phyloP scores from a whole-genome alignment of 2,329 filamentous ascomycete species.

The Xylariaceae sp. region DNA sequence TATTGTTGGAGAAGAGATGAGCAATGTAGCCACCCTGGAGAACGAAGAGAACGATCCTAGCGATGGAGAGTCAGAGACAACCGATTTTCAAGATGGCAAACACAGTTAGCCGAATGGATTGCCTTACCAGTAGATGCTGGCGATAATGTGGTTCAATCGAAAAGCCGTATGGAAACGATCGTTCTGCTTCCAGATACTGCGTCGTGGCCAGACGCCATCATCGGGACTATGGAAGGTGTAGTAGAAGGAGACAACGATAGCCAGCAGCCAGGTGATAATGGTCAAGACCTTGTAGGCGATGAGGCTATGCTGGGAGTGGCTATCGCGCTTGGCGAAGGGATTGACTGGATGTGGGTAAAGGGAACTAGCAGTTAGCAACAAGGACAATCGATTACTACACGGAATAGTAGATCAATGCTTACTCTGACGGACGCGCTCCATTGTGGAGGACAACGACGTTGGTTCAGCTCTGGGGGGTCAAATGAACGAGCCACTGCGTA shows the following conservation, averaged over 20 bases:
- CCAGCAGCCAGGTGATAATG: slow-evolving; percentile 68
- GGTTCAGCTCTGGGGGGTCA: not conserved
- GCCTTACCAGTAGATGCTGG: slow-evolving; percentile 70
- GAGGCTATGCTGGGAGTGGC: slow-evolving; percentile 58
- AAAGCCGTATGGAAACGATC: slow-evolving; percentile 65
- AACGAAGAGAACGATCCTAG: slow-evolving; percentile 67
- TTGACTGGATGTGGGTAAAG: slow-evolving; percentile 51
- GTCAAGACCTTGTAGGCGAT: slow-evolving; percentile 73
- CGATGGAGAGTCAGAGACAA: not conserved
- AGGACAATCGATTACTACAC: not conserved
- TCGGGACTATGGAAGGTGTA: slow-evolving; percentile 64
- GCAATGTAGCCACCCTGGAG: slow-evolving; percentile 72
- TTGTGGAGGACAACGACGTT: slow-evolving; percentile 15
- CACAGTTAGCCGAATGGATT: slow-evolving; percentile 1
- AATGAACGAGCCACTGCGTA: not conserved
- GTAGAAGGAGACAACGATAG: slow-evolving; percentile 68
- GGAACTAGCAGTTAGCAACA: slow-evolving; percentile 6
- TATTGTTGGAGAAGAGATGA: slow-evolving; percentile 67
- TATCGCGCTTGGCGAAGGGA: slow-evolving; percentile 69
- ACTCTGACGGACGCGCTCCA: slow-evolving; percentile 33
- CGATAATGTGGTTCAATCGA: slow-evolving; percentile 62
- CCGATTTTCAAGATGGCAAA: not conserved
- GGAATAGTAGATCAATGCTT: slow-evolving; percentile 10
- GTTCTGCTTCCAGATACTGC: slow-evolving; percentile 74
- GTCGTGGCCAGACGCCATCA: slow-evolving; percentile 55